A percentile compares a stretch with the other conserved stretches of the same genome.
Evolutionary conservation across 2,329 filamentous ascomycete genomes (phyloP).

Genomic region (Cylindrodendrum hubeiense): DNA sequence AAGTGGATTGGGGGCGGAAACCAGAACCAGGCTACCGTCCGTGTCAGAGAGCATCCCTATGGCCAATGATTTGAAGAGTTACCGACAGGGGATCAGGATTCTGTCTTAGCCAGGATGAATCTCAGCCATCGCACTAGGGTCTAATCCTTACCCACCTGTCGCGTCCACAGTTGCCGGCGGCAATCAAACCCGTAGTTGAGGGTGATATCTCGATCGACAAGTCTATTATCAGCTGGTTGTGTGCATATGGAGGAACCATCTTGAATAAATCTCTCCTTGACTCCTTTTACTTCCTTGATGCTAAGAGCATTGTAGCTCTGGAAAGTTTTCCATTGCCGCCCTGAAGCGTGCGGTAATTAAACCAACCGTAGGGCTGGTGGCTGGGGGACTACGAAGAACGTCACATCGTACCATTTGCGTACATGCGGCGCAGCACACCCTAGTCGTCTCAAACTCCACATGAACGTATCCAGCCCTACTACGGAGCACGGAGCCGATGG

Average conservation of each 20-base stretch:
- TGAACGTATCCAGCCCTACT: not conserved
- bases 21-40: not conserved
- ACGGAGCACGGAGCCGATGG: not conserved
- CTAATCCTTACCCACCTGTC: too few species aligned
- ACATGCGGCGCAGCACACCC: not conserved
- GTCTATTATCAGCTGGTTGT: too few species aligned
- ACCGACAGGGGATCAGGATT: too few species aligned
- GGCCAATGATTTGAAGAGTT: too few species aligned
- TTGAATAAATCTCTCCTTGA: not conserved
- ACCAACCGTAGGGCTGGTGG: not conserved
- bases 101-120: too few species aligned
- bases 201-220: too few species aligned
- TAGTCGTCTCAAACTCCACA: not conserved
- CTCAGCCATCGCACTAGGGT: too few species aligned
- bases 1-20: slow-evolving; percentile 13
- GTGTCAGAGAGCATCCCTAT: not conserved
- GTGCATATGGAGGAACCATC: too few species aligned
- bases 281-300: not conserved
- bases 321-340: too few species aligned
- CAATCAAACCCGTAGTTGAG: too few species aligned
- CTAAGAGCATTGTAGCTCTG: too few species aligned
- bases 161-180: too few species aligned
- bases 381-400: not conserved
- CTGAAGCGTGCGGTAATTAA: not conserved
- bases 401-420: not conserved